These are phyloP conservation scores for Mycena capillaripes DNA, from an alignment of 768 basidiomycete species.

Conservation along the genomic window DNA sequence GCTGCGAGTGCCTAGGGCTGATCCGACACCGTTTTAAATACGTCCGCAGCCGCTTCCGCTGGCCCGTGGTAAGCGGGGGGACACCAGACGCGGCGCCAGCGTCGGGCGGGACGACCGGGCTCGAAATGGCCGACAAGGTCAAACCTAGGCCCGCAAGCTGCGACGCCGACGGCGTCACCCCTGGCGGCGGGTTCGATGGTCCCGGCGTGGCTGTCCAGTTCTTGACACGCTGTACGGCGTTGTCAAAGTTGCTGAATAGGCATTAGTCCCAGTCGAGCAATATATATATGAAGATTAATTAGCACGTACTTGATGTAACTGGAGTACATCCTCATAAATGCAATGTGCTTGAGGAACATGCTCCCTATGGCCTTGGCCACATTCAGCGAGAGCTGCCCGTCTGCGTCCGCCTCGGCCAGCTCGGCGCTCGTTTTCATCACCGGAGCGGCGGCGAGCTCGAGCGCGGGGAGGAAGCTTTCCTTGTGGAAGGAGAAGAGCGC, in stretches of 20 bases:
- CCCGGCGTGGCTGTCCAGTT: conserved; percentile 82
- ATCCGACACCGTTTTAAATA: conserved; percentile 93
- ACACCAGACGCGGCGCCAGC: conserved; percentile 56
- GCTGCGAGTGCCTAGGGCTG: conserved; percentile 92
- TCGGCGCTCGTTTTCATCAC: conserved; percentile 66
- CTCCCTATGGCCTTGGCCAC: conserved; percentile 88
- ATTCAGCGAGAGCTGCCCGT: conserved; percentile 79
- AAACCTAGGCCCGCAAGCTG: conserved; percentile 76
- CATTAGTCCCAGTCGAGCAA: conserved; percentile 15
- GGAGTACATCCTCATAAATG: conserved; percentile 99
- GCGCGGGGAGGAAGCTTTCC: conserved; percentile 91
- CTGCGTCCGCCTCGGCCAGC: conserved; percentile 68
- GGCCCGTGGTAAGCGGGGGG: conserved; percentile 78
- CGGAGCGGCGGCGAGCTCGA: conserved; percentile 83
- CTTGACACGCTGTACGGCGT: conserved; percentile 88
- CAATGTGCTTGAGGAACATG: conserved; percentile 93
- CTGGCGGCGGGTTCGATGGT: conserved; percentile 53
- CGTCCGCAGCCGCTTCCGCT: conserved; percentile 88
- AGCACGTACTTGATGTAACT: conserved; percentile 93
- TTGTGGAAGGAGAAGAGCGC: conserved; percentile 93
- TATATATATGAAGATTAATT: conserved; percentile 23
- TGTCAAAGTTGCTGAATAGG: conserved; percentile 88
- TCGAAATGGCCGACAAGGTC: conserved; percentile 65
- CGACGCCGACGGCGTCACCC: conserved; percentile 70
- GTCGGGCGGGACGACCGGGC: conserved; percentile 58